These are phyloP conservation scores for Cetradonia linearis DNA, from an alignment of 495 filamentous ascomycete genomes.

Conservation along the genomic window DNA sequence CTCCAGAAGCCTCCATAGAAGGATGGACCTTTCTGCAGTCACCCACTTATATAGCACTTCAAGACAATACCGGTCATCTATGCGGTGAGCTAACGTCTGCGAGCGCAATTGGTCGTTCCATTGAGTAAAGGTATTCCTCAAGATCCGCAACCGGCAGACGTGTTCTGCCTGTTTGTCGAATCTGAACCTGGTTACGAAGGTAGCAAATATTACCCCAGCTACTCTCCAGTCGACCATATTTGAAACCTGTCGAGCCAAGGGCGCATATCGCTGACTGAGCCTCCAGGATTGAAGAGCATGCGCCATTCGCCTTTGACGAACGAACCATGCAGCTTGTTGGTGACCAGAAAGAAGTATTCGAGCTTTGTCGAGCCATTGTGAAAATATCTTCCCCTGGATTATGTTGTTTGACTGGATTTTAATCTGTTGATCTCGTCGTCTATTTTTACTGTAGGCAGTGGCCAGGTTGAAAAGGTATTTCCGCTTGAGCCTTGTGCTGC, in stretches of 20 bases:
- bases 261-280: slow-evolving; percentile 37
- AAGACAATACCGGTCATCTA: slow-evolving; percentile 49
- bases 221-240: slow-evolving; percentile 41
- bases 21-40: slow-evolving; percentile 42
- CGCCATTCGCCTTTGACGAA: slow-evolving; percentile 28
- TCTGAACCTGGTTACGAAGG: slow-evolving; percentile 43
- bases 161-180: slow-evolving; percentile 44
- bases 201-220: slow-evolving; percentile 37
- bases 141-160: slow-evolving; percentile 42
- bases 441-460: background rate
- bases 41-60: slow-evolving; percentile 57
- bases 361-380: slow-evolving; percentile 25
- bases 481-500: slow-evolving; percentile 38
- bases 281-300: slow-evolving; percentile 34
- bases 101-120: slow-evolving; percentile 60
- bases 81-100: slow-evolving; percentile 40
- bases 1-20: slow-evolving; percentile 46
- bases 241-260: slow-evolving; percentile 38
- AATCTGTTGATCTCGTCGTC: slow-evolving; percentile 18
- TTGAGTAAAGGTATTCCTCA: slow-evolving; percentile 49
- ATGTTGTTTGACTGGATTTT: slow-evolving; percentile 1
- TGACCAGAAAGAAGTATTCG: slow-evolving; percentile 27
- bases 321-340: slow-evolving; percentile 30
- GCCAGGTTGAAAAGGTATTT: slow-evolving; percentile 38
- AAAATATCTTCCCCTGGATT: slow-evolving; percentile 9